Evolutionary conservation across 208 protist species (phyloP), one percentile per base, ranked within the genome.

Genomic region (Crithidia expoeki): DNA sequence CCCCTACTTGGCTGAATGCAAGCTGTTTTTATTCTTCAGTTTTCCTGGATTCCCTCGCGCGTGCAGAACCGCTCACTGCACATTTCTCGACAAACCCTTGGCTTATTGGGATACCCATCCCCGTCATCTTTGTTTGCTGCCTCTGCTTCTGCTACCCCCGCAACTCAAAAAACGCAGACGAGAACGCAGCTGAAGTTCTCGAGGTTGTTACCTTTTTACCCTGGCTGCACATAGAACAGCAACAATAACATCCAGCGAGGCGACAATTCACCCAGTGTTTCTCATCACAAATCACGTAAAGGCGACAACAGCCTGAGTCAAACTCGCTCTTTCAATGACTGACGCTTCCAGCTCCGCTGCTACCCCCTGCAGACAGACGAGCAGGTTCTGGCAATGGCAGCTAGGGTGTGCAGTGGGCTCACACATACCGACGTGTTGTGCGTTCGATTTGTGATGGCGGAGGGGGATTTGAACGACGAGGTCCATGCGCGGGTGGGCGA

Each of bases 121-220:
- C 38, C 3, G 23, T 2, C 23, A 46, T 42, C 21, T 12, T 50
- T 1, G 38, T 42, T 0, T 62, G 57, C 38, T 62, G 57, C 57
- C 16, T 47, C 38, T 62, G 57, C 25, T 5, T 25, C 38, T 50
- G 57, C 57, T 46, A 34, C 0, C 57, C 57, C 0, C 28, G 27
- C 7, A 46, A 62, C 23, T 21, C 38, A 0, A 25, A 50, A 6
- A 21, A 32, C 16, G 25, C 10, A 17, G 11, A 33, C 5, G 57
- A 62, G n/a, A 7, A 33, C 38, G 17, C 17, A 12, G 57, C 38
- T 5, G 19, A 49, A 21, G 57, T 62, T 34, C 1, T 62, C 4
- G 38, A 62, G 57, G 57, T 50, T 2, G 57, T 62, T 2, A n/a
- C n/a, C n/a, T n/a, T 25, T 62, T 3, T 62, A 50, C 17, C 57